Base-by-base conservation (phyloP, 2,329 filamentous ascomycete species). In the Setomelanomma holmii region DNA sequence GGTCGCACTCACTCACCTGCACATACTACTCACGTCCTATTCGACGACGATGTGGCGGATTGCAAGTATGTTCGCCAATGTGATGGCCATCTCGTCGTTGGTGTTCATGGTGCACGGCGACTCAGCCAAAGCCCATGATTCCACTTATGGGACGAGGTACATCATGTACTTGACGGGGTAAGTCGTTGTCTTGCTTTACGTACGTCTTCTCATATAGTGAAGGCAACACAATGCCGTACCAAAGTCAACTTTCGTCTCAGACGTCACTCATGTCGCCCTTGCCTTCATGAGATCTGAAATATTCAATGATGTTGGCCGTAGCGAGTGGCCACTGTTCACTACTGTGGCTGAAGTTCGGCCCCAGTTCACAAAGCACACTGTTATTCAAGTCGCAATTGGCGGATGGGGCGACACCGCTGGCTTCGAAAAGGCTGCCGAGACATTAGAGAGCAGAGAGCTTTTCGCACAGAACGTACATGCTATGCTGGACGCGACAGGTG, bases 321-420 rank as follows among this genome's bases (percentile, higher is more conserved):
- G 30, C 5, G 47, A 57, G 5, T 72, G 64, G 62, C 63, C 67
- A 7, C 45, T 72, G 1, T 73, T 71, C 30, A 70, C 67, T 1
- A 58, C 60, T 0, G 52, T 72, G 2, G 51, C 60, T 10, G 55
- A 63, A n/a, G 58, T 61, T 1, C 56, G 67, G 3, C 27, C 74
- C 1, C 75, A 82, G 14, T 88, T 88, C 44, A 40, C 62, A 1
- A 5, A 36, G 7, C 47, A 39, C 0, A 58, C 56, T 1, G 36
- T 41, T 2, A 34, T 62, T 4, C 54, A 86, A 86, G 78, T 91
- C 17, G 88, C 89, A 6, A 86, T 91, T 58, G 89, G 89, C 11
- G 89, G 89, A 43, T 91, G 89, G 89, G 88, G 87, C 0, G 86
- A 90, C 51, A 86, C 82, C 0, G 71, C 73, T 4, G 87, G 87